phyloP scores from a whole-genome alignment of 495 filamentous ascomycete genomes.

The Copromyces sp. region DNA sequence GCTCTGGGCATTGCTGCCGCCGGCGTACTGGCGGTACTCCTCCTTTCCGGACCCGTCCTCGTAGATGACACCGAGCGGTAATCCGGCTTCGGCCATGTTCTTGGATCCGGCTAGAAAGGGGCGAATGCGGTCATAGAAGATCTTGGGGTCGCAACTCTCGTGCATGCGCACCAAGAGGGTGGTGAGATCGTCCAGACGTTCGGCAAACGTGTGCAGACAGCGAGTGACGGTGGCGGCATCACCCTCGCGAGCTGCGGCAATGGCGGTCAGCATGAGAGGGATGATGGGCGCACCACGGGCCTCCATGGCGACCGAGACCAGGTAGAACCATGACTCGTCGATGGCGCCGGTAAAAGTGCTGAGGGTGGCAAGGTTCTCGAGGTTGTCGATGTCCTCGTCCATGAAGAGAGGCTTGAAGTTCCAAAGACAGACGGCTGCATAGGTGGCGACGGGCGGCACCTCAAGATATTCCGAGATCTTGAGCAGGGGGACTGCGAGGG shows the following conservation, averaged over 20 bases:
- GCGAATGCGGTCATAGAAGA: constrained; percentile 90
- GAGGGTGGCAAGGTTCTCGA: constrained; percentile 76
- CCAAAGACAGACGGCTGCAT: constrained; percentile 85
- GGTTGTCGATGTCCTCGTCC: constrained; percentile 65
- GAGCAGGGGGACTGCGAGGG: constrained; percentile 75
- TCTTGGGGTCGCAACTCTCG: constrained; percentile 83
- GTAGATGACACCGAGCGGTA: constrained; percentile 81
- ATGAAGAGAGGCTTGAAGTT: constrained; percentile 87
- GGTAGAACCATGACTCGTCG: constrained; percentile 98
- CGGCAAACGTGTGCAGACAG: constrained; percentile 67
- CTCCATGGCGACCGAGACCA: constrained; percentile 92
- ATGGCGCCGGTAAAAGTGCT: constrained; percentile 89
- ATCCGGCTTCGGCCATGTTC: constrained; percentile 90
- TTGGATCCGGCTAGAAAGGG: constrained; percentile 93
- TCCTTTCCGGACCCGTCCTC: constrained; percentile 64
- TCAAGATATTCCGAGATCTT: constrained; percentile 71
- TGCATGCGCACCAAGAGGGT: constrained; percentile 72
- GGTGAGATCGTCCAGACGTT: constrained; percentile 76
- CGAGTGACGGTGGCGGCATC: constrained; percentile 62
- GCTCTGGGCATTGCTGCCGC: constrained; percentile 94
- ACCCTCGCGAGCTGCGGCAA: constrained; percentile 63
- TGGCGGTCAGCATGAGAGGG: constrained; percentile 77
- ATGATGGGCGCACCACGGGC: constrained; percentile 84
- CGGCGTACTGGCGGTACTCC: constrained; percentile 75
- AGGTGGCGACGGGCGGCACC: constrained; percentile 88